Evolutionary conservation across 2,329 filamentous ascomycete genomes (phyloP).

Genomic region (Neonectria hederae): DNA sequence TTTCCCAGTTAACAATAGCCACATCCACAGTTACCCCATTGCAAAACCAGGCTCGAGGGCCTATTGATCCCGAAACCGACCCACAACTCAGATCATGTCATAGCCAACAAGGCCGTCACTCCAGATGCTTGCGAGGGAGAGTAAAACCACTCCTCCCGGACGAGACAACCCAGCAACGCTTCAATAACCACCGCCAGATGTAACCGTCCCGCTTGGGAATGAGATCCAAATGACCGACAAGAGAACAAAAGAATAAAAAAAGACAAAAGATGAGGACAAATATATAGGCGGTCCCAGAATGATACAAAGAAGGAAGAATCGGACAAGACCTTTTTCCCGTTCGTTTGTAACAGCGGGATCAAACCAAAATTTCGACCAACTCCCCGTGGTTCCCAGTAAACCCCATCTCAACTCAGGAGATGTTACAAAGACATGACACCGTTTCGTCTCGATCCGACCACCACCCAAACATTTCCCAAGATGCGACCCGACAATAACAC

Average conservation of each 20-base stretch:
- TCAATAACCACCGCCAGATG: constrained; percentile 34
- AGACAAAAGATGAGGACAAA: constrained; percentile 42
- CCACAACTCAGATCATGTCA: constrained; percentile 48
- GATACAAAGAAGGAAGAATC: constrained; percentile 44
- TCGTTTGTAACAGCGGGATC: constrained; percentile 44
- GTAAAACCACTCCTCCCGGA: constrained; percentile 38
- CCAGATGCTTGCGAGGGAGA: constrained; percentile 45
- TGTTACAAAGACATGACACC: constrained; percentile 46
- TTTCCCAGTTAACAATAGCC: constrained; percentile 47
- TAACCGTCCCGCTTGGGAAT: constrained; percentile 26
- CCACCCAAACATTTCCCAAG: constrained; percentile 46
- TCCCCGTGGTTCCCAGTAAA: constrained; percentile 47
- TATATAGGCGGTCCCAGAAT: constrained; percentile 43
- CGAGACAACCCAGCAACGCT: constrained; percentile 44
- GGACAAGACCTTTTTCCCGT: constrained; percentile 43
- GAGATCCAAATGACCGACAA: constrained; percentile 19
- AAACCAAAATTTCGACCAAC: constrained; percentile 49
- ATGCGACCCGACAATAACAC: constrained; percentile 52
- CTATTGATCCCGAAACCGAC: constrained; percentile 46
- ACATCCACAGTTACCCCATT: constrained; percentile 45
- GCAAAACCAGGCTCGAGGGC: constrained; percentile 51
- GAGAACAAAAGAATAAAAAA: constrained; percentile 31
- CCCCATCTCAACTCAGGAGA: constrained; percentile 44
- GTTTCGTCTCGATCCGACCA: constrained; percentile 49
- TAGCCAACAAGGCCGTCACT: constrained; percentile 43